Base-by-base conservation (phyloP, 1,284 basidiomycete species). In the Tremellales sp. region DNA sequence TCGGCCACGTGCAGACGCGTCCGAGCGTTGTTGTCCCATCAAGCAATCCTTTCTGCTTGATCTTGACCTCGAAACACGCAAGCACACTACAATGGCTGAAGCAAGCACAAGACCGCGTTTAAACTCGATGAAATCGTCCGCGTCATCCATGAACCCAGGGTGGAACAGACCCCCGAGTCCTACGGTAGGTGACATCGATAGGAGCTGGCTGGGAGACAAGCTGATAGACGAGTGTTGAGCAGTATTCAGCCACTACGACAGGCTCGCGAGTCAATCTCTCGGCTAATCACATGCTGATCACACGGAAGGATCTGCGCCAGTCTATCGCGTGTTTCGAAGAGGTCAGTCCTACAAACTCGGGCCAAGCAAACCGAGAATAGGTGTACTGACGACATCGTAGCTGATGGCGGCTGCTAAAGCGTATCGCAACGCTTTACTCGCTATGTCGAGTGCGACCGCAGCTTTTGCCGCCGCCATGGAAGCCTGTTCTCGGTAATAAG, bases 401-500 rank as follows among this genome's bases (percentile, higher is more conserved):
- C 77, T 95, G 41, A 80, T 95, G 74, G 79, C 74, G 53, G 80
- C 83, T 37, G 87, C 86, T 54, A 84, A 88, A 42, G 80, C 79
- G 45, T 97, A 94, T 75, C 87, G 92, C 40, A 77, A 83, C 29
- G 86, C 88, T 24, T 78, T 97, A 56, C 73, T 91, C 47, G 79
- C 82, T 39, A 84, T 97, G 80, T 87, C 88, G 13, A 81, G 81
- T 51, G 89, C 85, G 9, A 90, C 89, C 4, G 87, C 89, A 33
- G 79, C 81, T 3, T 87, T 97, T 56, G 93, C 91, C 21, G 82
- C 86, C 65, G 86, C 89, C 16, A 80, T 93, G 79, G 83, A 87
- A 69, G 77, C 78, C 39, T 91, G 88, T 57, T 82, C 91, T 43
- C 79, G 82, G 86, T 89, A 60, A 50, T 83, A n/a, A n/a, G n/a